Evolutionary conservation across 345 rosid species (phyloP), one percentile per base, ranked within the genome.

Genomic region (Raphanus raphanistrum): DNA sequence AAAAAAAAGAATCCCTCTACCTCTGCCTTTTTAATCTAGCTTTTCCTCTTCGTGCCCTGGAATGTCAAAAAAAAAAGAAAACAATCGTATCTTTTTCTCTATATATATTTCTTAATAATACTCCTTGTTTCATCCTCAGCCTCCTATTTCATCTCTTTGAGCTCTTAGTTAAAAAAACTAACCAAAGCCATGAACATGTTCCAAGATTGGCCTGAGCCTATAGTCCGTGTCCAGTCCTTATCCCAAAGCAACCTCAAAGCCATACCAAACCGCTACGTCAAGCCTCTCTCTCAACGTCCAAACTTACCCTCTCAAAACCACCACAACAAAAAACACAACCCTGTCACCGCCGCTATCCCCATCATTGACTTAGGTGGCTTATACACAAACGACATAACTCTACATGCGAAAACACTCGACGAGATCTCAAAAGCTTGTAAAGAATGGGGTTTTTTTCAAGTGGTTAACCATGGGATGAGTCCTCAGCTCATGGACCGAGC

Each of bases 201-300:
- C 57, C 82, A 86, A 16, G 95, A 87, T 6, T 95, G 99, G 99
- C 99, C 99, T 3, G 99, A 95, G 79, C 99, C 97, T 4, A 81
- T 95, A 10, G 90, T 92, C 75, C 94, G 99, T 0, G 99, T 95
- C 79, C 99, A 92, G 70, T 86, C 96, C 66, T 80, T 95, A 64
- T 90, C 98, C 61, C 90, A 92, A 4, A 83, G 82, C 63, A 82
- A 87, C 68, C 75, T 81, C 5, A 1, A 48, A 15, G 17, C 31
- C 58, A 88, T 95, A 74, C 99, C 99, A 0, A 80, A 73, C 16
- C 86, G 95, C 8, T 95, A 95, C 62, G 68, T 95, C 70, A 95
- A 92, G 84, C 97, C 91, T 16, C 41, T 61, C 0, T 25, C 77
- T 1, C 90, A 90, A 8, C 84, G 98, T 48, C 97, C 98, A 2